Percentiles rank a stretch among this genome's conserved stretches.
These are phyloP conservation scores for Pseudocercospora musae DNA, from an alignment of 2,329 filamentous ascomycete genomes.

Conservation along the genomic window DNA sequence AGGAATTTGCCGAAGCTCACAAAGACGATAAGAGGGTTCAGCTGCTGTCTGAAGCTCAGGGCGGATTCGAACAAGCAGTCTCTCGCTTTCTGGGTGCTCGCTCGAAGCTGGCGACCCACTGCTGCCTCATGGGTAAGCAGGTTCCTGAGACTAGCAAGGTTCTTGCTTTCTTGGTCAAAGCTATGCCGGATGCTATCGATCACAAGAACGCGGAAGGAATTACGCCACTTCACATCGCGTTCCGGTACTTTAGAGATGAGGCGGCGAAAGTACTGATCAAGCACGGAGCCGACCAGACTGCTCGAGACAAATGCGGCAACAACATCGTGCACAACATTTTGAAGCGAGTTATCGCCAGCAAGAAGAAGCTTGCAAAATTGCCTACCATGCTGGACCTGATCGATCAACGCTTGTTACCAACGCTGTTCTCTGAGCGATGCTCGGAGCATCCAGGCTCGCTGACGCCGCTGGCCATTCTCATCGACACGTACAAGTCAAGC, in stretches of 20 bases:
- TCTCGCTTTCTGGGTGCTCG: constrained; percentile 60
- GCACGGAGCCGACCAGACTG: constrained; percentile 66
- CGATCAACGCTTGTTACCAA: constrained; percentile 53
- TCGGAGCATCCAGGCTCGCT: constrained; percentile 51
- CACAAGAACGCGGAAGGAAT: constrained; percentile 54
- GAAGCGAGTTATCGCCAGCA: constrained; percentile 1
- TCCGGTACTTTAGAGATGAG: constrained; percentile 52
- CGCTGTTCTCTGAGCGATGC: constrained; percentile 59
- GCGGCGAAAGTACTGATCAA: constrained; percentile 61
- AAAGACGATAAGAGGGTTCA: constrained; percentile 61
- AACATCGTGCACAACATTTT: constrained; percentile 67
- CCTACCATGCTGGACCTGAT: constrained; percentile 56
- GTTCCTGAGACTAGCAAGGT: constrained; percentile 49
- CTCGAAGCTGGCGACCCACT: constrained; percentile 61
- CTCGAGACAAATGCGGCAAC: constrained; percentile 52
- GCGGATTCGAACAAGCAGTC: constrained; percentile 63
- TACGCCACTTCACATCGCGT: constrained; percentile 69
- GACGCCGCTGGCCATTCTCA: constrained; percentile 58
- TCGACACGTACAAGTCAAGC: background rate
- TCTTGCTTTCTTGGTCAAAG: constrained; percentile 63
- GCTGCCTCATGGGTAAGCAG: constrained; percentile 48
- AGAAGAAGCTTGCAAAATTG: constrained; percentile 20
- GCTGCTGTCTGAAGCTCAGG: constrained; percentile 56
- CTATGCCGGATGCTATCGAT: constrained; percentile 61
- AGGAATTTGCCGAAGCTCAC: constrained; percentile 63